These are phyloP conservation scores for Infundibulicybe gibba DNA, from an alignment of 768 basidiomycete species.

Conservation along the genomic window DNA sequence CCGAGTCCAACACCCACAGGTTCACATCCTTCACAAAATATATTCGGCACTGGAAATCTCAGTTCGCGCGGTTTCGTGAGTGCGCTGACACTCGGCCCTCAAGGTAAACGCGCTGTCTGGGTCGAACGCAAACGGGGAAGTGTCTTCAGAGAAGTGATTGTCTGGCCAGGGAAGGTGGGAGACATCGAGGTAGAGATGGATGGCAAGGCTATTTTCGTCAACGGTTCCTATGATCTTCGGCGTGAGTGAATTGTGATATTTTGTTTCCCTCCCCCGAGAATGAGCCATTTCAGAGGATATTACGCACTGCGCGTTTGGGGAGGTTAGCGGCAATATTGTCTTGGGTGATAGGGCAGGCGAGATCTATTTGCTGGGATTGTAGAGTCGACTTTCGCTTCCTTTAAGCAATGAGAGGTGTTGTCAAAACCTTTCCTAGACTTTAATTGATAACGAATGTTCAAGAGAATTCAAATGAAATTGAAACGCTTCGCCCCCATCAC, in stretches of 20 bases:
- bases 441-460: no score
- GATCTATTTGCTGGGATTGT: conserved; percentile 25
- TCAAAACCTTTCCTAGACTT: no score
- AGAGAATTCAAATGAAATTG: no score
- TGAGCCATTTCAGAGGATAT: conserved; percentile 32
- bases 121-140: conserved; percentile 44
- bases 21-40: not conserved
- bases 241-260: conserved; percentile 16
- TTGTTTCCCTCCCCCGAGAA: no score
- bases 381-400: no score
- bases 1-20: conserved; percentile 10
- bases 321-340: conserved; percentile 38
- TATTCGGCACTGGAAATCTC: not conserved
- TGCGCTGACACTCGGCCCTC: conserved; percentile 41
- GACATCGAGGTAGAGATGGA: conserved; percentile 18
- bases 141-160: conserved; percentile 39
- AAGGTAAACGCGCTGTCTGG: conserved; percentile 54
- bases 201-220: conserved; percentile 23
- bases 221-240: conserved; percentile 35
- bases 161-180: conserved; percentile 25
- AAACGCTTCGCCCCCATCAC: no score
- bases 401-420: no score
- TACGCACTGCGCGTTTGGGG: conserved; percentile 40
- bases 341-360: conserved; percentile 38
- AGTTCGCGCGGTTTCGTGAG: conserved; percentile 45